phyloP scores from a whole-genome alignment of 345 rosid genomes.

The Eucalyptus cloeziana region DNA sequence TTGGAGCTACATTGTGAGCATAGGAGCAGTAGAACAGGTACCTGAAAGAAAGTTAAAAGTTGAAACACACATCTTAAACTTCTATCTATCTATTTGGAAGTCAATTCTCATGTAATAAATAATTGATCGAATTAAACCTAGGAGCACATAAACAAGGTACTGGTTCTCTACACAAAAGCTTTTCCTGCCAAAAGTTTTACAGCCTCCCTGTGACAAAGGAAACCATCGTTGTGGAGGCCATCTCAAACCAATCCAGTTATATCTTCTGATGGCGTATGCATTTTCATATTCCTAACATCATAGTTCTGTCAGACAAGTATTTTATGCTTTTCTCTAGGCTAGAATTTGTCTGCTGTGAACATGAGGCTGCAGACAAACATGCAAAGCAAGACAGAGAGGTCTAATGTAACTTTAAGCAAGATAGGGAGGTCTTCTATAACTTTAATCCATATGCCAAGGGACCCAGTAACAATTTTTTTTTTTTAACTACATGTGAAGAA shows the following conservation, averaged over 20 bases:
- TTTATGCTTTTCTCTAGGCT: not conserved
- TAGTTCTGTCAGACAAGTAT: not conserved
- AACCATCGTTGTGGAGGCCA: not conserved
- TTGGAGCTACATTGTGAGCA: constrained; percentile 88
- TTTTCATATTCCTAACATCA: not conserved
- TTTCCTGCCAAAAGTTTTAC: not conserved
- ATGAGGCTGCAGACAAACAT: not conserved
- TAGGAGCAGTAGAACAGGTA: constrained; percentile 95
- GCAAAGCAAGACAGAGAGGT: not conserved
- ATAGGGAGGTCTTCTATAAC: not conserved
- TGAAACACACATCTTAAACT: not conserved
- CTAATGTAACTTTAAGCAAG: not conserved
- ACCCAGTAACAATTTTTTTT: not conserved
- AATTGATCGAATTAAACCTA: not conserved
- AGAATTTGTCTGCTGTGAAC: not conserved
- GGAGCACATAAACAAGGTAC: not conserved
- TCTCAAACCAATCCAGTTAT: not conserved
- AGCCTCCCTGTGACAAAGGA: not conserved
- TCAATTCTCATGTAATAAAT: not conserved
- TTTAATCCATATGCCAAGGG: not conserved
- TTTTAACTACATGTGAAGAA: not conserved
- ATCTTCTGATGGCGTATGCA: not conserved
- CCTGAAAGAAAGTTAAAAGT: constrained; percentile 20
- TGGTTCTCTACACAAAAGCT: not conserved
- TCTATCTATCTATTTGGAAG: not conserved